Conservation (phyloP, 345 rosid genomes). For the Murraya koenigii region DNA sequence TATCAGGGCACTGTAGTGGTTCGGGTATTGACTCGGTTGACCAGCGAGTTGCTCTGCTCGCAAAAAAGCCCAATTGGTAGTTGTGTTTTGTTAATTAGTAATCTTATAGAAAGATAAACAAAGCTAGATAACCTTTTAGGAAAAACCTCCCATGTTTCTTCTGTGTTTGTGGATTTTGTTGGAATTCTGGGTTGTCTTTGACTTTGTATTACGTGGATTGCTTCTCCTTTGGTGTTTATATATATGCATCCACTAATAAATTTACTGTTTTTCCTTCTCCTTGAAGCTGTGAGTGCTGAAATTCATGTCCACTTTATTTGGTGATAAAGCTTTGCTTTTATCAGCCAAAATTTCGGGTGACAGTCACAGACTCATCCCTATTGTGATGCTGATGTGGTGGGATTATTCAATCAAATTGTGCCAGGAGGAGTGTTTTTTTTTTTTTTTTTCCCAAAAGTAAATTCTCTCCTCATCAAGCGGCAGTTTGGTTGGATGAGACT, state of each 20-base stretch:
- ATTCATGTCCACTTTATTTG: too few species aligned
- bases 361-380: too few species aligned
- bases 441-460: too few species aligned
- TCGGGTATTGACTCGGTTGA: conserved; percentile 44
- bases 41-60: conserved; percentile 8
- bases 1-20: conserved; percentile 23
- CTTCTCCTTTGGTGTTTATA: not conserved
- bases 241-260: not conserved
- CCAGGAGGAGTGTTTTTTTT: too few species aligned
- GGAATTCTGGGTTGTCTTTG: not conserved
- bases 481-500: too few species aligned
- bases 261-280: too few species aligned
- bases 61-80: not conserved
- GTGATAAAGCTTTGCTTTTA: too few species aligned
- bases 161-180: not conserved
- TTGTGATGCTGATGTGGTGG: too few species aligned
- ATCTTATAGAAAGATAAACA: not conserved
- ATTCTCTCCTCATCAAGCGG: too few species aligned
- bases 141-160: not conserved
- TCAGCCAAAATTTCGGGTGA: too few species aligned
- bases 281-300: too few species aligned
- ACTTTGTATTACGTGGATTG: not conserved
- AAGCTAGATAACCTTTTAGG: not conserved
- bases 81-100: not conserved
- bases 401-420: too few species aligned